Evolutionary conservation across 1,284 basidiomycete species (phyloP).

Genomic region (Trichosporon sp.): DNA sequence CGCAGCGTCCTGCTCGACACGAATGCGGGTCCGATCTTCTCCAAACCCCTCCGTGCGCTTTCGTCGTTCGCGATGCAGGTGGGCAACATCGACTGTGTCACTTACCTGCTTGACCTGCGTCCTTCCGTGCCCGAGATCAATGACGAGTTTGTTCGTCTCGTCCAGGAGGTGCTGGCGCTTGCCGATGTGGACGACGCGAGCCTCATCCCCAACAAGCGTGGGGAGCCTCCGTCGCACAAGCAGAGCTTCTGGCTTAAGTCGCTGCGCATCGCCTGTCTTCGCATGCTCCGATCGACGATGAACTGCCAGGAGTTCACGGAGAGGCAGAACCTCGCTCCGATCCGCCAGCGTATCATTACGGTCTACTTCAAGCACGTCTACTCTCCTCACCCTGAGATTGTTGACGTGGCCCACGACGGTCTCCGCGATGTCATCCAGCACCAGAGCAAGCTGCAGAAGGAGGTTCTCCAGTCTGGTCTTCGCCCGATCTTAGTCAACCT

Average conservation of each 20-base stretch:
- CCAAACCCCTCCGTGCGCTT: conserved; percentile 93
- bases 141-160: conserved; percentile 86
- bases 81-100: conserved; percentile 95
- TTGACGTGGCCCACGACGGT: conserved; percentile 93
- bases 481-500: conserved; percentile 98
- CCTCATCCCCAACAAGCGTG: conserved; percentile 62
- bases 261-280: conserved; percentile 93
- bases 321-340: conserved; percentile 67
- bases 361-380: conserved; percentile 99
- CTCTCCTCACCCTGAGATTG: conserved; percentile 88
- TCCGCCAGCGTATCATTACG: conserved; percentile 84
- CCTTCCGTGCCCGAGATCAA: conserved; percentile 87
- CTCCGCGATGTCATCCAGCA: conserved; percentile 85
- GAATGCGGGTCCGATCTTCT: conserved; percentile 72
- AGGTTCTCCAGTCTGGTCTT: conserved; percentile 90
- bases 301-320: conserved; percentile 89
- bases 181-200: conserved; percentile 93
- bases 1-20: conserved; percentile 78
- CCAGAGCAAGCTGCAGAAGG: conserved; percentile 91
- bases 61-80: conserved; percentile 96
- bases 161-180: conserved; percentile 91
- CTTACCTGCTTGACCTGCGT: conserved; percentile 81
- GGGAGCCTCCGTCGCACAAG: conserved; percentile 74
- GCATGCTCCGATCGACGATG: conserved; percentile 91
- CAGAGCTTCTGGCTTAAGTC: conserved; percentile 81